Evolutionary conservation across 352 stramenopile species (phyloP).

Genomic region (Thalassiosira mediterranea): DNA sequence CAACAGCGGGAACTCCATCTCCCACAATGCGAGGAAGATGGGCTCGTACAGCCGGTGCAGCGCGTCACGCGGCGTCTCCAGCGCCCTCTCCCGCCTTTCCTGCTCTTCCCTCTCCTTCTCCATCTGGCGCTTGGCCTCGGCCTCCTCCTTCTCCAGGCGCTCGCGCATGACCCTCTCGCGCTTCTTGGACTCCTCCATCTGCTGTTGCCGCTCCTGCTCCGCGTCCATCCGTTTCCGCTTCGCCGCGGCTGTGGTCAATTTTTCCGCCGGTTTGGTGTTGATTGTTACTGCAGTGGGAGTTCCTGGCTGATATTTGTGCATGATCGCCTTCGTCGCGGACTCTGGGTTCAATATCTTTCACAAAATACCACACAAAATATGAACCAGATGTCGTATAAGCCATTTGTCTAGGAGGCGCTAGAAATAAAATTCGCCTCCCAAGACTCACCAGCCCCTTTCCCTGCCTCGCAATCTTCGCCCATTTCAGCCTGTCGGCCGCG

Average conservation of each 20-base stretch:
- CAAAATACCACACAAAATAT: slow-evolving; percentile 1
- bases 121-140: slow-evolving; percentile 34
- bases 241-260: background rate
- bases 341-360: slow-evolving; percentile 44
- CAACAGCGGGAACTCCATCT: slow-evolving; percentile 76
- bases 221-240: slow-evolving; percentile 29
- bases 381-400: too few relatives aligned
- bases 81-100: slow-evolving; percentile 29
- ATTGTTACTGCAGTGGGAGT: background rate
- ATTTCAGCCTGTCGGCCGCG: slow-evolving; percentile 36
- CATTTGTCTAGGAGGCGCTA: background rate
- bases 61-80: slow-evolving; percentile 52
- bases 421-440: background rate
- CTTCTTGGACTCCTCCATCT: slow-evolving; percentile 57
- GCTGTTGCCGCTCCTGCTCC: slow-evolving; percentile 28
- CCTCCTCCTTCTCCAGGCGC: slow-evolving; percentile 27
- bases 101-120: slow-evolving; percentile 52
- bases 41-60: slow-evolving; percentile 65
- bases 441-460: slow-evolving; percentile 31
- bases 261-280: background rate
- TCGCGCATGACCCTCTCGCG: slow-evolving; percentile 46
- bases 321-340: slow-evolving; percentile 10
- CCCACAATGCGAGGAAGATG: slow-evolving; percentile 76
- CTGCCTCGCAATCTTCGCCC: slow-evolving; percentile 37
- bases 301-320: slow-evolving; percentile 7